These are phyloP conservation scores for Linum tenue DNA, from an alignment of 345 rosid species.

Conservation along the genomic window DNA sequence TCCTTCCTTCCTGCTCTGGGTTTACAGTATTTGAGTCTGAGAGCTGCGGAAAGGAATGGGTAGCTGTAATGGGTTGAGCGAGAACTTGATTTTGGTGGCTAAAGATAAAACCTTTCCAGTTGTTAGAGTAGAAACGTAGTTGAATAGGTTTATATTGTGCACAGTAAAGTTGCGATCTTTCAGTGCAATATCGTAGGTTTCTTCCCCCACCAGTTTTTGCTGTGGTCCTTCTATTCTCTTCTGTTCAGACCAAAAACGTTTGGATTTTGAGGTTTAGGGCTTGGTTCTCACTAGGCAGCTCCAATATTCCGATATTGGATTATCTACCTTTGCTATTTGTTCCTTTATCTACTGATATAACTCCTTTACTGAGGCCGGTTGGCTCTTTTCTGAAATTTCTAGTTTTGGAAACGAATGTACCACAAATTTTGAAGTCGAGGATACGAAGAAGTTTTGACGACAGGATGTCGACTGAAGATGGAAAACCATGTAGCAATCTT, in stretches of 20 bases:
- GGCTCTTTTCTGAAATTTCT: constrained; percentile 6
- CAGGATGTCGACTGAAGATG: no score
- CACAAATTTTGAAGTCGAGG: constrained; percentile 36
- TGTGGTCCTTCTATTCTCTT: constrained; percentile 18
- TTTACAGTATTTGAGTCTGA: neutral
- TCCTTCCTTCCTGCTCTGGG: no score
- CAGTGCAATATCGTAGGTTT: constrained; percentile 10
- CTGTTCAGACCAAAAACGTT: no score
- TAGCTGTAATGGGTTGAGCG: neutral
- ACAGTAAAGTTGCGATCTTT: no score
- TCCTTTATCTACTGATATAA: no score
- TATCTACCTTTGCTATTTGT: no score
- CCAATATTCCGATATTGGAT: no score
- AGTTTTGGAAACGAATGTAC: constrained; percentile 44
- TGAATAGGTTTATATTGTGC: neutral
- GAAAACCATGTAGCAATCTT: constrained; percentile 21
- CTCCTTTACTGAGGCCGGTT: constrained; percentile 15
- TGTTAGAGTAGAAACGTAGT: neutral
- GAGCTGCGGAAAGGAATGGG: no score
- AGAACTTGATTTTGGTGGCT: neutral
- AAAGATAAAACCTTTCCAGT: neutral
- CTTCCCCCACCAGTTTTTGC: constrained; percentile 21
- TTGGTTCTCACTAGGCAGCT: neutral
- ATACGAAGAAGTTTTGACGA: neutral
- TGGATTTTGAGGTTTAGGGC: neutral